Percentiles rank a stretch among this genome's conserved stretches.
These are phyloP conservation scores for Cryomyces antarcticus DNA, from an alignment of 495 filamentous ascomycete genomes.

Conservation along the genomic window DNA sequence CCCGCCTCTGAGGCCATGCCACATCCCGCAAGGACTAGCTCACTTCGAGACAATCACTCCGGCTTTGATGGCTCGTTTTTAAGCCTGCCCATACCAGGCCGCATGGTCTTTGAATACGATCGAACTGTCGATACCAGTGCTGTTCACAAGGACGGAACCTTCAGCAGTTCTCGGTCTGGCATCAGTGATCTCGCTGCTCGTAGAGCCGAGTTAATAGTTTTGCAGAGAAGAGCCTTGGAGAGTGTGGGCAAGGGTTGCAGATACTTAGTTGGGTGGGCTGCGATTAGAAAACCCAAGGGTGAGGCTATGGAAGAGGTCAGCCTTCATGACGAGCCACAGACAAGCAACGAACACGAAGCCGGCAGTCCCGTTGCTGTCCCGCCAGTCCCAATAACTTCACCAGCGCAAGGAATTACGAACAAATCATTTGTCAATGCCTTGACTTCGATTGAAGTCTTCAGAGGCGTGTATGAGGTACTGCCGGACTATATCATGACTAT, in stretches of 20 bases:
- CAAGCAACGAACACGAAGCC: too few species aligned
- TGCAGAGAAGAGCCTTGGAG: conserved; percentile 62
- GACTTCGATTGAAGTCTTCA: conserved; percentile 11
- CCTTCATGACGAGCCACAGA: too few species aligned
- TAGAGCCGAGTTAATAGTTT: conserved; percentile 58
- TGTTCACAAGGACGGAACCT: conserved; percentile 21
- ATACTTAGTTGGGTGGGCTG: conserved; percentile 56
- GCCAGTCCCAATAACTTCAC: too few species aligned
- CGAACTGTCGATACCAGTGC: neutral
- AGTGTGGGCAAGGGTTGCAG: conserved; percentile 47
- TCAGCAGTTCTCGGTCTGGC: neutral
- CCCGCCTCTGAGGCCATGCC: neutral
- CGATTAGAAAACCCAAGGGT: too few species aligned
- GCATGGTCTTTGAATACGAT: too few species aligned
- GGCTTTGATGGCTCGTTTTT: neutral
- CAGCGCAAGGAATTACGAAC: too few species aligned
- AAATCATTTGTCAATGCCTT: conserved; percentile 3
- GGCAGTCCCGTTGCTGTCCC: too few species aligned
- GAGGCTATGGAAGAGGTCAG: too few species aligned
- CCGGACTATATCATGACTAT: neutral
- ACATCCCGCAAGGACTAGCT: conserved; percentile 1
- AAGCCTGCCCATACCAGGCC: too few species aligned
- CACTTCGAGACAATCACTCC: conserved; percentile 10
- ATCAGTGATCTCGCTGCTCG: conserved; percentile 38
- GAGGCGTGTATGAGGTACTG: conserved; percentile 11